Evolutionary conservation across 768 basidiomycete genomes (phyloP).

Genomic region (Phanerodontia chrysosporium): DNA sequence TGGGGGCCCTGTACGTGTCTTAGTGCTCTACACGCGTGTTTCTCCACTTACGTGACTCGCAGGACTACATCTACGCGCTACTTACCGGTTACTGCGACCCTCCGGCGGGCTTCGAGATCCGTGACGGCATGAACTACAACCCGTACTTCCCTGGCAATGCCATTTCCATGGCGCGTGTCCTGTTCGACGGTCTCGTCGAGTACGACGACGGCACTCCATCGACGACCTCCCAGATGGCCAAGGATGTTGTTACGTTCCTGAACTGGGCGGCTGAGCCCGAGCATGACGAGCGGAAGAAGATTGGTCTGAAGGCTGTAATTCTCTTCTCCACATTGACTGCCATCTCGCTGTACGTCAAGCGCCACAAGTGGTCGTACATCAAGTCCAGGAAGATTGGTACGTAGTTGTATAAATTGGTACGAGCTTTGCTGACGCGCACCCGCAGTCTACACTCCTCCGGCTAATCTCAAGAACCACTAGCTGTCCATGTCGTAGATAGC

Average conservation of each 20-base stretch:
- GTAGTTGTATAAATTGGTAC: slow-evolving; percentile 27
- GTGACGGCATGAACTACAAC: slow-evolving; percentile 98
- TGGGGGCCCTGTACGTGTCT: slow-evolving; percentile 80
- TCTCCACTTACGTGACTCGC: background rate
- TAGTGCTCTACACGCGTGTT: background rate
- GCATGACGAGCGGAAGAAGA: slow-evolving; percentile 96
- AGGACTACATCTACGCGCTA: slow-evolving; percentile 98
- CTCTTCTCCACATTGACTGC: slow-evolving; percentile 83
- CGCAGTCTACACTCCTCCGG: slow-evolving; percentile 60
- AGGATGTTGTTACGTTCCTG: slow-evolving; percentile 94
- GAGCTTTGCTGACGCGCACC: background rate
- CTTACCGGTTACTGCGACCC: slow-evolving; percentile 96
- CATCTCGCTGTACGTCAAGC: slow-evolving; percentile 84
- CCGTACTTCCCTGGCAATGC: slow-evolving; percentile 99
- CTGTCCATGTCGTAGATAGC: slow-evolving; percentile 1
- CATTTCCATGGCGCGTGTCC: slow-evolving; percentile 95
- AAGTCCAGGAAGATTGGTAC: slow-evolving; percentile 91
- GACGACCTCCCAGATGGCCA: slow-evolving; percentile 98
- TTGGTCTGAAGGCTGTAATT: slow-evolving; percentile 93
- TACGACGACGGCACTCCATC: slow-evolving; percentile 96
- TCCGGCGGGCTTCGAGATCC: slow-evolving; percentile 90
- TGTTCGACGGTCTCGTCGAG: slow-evolving; percentile 95
- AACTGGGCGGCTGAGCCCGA: slow-evolving; percentile 98
- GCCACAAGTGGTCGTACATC: slow-evolving; percentile 90
- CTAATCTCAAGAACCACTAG: slow-evolving; percentile 36